A percentile compares a stretch with the other conserved stretches of the same genome.
phyloP scores from a whole-genome alignment of 768 basidiomycete species.

The Pulveroboletus ravenelii region DNA sequence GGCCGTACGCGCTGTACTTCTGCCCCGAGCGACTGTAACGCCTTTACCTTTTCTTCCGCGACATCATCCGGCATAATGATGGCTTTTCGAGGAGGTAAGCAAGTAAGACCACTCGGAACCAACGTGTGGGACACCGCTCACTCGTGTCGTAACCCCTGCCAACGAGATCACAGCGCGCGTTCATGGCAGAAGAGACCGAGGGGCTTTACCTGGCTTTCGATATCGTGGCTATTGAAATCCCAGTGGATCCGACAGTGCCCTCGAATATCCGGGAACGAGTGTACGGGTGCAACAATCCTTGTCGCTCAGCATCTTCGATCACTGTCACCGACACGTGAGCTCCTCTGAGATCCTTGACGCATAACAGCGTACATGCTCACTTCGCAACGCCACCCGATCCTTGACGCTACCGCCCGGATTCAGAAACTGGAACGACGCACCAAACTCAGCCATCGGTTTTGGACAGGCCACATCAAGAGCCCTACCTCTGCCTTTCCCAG shows the following conservation, averaged over 20 bases:
- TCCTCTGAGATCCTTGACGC: neutral
- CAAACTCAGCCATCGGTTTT: neutral
- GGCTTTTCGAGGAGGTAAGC: constrained; percentile 38
- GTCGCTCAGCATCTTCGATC: constrained; percentile 87
- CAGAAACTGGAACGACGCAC: constrained; percentile 55
- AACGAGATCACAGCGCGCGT: neutral
- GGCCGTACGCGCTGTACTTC: constrained; percentile 88
- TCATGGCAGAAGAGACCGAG: neutral
- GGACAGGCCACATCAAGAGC: neutral
- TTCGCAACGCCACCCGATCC: constrained; percentile 91
- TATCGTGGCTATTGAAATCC: constrained; percentile 94
- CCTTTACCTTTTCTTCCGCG: constrained; percentile 85
- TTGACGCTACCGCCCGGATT: constrained; percentile 99
- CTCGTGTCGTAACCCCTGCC: constrained; percentile 84
- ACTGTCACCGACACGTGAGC: constrained; percentile 46
- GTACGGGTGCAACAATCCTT: constrained; percentile 76
- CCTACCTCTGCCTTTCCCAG: constrained; percentile 90
- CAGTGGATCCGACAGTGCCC: constrained; percentile 94
- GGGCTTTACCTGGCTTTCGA: constrained; percentile 69
- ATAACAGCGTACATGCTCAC: constrained; percentile 40
- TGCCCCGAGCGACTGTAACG: constrained; percentile 79
- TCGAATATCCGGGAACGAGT: constrained; percentile 94
- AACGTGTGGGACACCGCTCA: constrained; percentile 26
- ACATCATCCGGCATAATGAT: constrained; percentile 91
- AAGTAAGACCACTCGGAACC: too few relatives aligned